Base-by-base conservation (phyloP, 2,329 filamentous ascomycete genomes). In the Penicillium brevicompactum region DNA sequence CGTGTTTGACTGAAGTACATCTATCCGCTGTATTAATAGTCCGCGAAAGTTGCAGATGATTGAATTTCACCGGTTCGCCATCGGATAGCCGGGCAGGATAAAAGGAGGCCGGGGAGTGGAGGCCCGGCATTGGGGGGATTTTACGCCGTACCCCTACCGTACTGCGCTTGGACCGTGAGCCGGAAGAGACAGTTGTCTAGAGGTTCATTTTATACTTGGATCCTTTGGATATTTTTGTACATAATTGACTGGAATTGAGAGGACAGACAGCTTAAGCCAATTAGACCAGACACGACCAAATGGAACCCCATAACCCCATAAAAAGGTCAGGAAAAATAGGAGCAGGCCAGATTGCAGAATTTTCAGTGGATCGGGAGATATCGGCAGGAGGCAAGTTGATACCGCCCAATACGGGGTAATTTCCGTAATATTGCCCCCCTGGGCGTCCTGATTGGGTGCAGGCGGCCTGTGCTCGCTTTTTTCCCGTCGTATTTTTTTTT, bases 401-500 rank as follows among this genome's bases (percentile, higher is more conserved):
- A 41, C 38, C 16, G 38, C 18, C 11, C 41, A 51, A 63, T 59
- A 64, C 60, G 34, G 13, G 13, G 30, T n/a, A 5, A 57, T 54
- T 55, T 56, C 51, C 0, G 51, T 60, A 60, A 48, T 51, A 27
- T 42, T 40, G 46, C 24, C 51, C 34, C 37, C 21, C 44, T 49
- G 46, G 45, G 44, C 49, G 53, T 46, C 61, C 61, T 66, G 63
- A 66, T 66, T 64, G 62, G 61, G 67, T 58, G 24, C 55, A 70
- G 68, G 65, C 61, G 68, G 56, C 69, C 64, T 60, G 38, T 61
- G 62, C 62, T 70, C 68, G 70, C 68, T 71, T 71, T 41, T 66
- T 67, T 69, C 65, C 69, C 64, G 66, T 66, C 69, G 70, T 68
- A 70, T 69, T 72, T 67, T 70, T 71, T 72, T 72, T 64, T 68